A percentile compares a stretch with the other conserved stretches of the same genome.
phyloP scores from a whole-genome alignment of 1,284 basidiomycete species.

The Rhodotorula sp. region DNA sequence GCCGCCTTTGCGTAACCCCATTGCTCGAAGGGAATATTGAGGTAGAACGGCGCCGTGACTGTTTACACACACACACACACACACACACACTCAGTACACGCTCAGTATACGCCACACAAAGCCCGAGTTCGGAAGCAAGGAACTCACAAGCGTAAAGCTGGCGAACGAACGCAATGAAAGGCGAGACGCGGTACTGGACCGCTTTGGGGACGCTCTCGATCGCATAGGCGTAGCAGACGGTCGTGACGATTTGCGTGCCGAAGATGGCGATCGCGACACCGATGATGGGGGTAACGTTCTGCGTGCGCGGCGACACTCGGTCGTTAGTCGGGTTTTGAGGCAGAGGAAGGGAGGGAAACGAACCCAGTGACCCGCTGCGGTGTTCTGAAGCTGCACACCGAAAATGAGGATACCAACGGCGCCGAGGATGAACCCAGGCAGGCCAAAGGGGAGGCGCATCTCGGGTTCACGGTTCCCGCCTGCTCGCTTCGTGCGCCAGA shows the following conservation, averaged over 20 bases:
- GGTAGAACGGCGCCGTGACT: constrained; percentile 35
- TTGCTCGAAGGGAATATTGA: constrained; percentile 26
- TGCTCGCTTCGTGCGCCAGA: constrained; percentile 20
- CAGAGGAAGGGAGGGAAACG: neutral
- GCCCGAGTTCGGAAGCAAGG: neutral
- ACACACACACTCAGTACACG: neutral
- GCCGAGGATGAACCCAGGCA: constrained; percentile 26
- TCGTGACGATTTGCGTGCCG: constrained; percentile 34
- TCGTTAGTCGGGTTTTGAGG: neutral
- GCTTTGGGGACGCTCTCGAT: constrained; percentile 22
- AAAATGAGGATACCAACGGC: constrained; percentile 36
- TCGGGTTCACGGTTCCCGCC: constrained; percentile 29
- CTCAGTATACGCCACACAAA: no score
- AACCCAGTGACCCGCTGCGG: constrained; percentile 15
- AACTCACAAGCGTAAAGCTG: constrained; percentile 20
- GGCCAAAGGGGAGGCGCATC: constrained; percentile 27
- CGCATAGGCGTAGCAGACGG: constrained; percentile 24
- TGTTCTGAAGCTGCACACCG: constrained; percentile 31
- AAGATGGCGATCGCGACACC: constrained; percentile 24
- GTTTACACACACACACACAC: neutral
- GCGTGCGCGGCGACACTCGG: neutral
- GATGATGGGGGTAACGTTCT: constrained; percentile 16
- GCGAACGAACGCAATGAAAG: constrained; percentile 26
- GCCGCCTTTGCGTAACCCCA: constrained; percentile 22
- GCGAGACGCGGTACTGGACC: constrained; percentile 7